Evolutionary conservation across 1,139 yeast genomes (phyloP), one percentile per base, ranked within the genome.

Genomic region (Candida sojae): DNA sequence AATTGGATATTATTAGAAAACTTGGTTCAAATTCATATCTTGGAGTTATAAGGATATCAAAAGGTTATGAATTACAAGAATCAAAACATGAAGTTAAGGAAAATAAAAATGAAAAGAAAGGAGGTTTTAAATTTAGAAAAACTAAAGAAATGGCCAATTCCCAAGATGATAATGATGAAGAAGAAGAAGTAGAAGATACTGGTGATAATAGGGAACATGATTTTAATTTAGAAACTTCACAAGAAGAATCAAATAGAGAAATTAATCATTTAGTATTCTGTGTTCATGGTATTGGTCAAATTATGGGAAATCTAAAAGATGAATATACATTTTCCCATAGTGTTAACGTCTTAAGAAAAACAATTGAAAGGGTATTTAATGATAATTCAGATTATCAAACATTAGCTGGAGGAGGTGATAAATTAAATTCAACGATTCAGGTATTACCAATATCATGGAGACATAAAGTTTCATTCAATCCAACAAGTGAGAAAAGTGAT

Each of bases 241-340:
- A 55, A 1, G 58, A 64, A 31, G 61, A 67, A 26, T 68, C 77
- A 5, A 66, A 74, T 38, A 69, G 96, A 51, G 73, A 81, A 29
- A 76, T 91, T 17, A 91, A 89, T 45, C 97, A 93, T 66, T 68
- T 93, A 48, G 80, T 92, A 1, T 71, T 93, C 13, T 93, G 96
- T 55, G 79, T 92, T 42, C 99, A 93, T 64, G 98, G 99, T 0
- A 89, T 93, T 53, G 98, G 98, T 1, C 99, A 93, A 64, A 82
- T 86, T 37, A 73, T 93, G 51, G 95, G 96, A 2, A 81, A 83
- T 47, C 82, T 82, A 56, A 86, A 87, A 56, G 91, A 91, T 53
- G 82, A 88, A 34, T 84, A 91, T 44, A 90, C 89, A 61, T 93
- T 93, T 67, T 84, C 93, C 4, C 96, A 90, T 64, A 90, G 93